A percentile compares a stretch with the other conserved stretches of the same genome.
These are phyloP conservation scores for Parachaetomium inaequale DNA, from an alignment of 495 filamentous ascomycete species.

Conservation along the genomic window DNA sequence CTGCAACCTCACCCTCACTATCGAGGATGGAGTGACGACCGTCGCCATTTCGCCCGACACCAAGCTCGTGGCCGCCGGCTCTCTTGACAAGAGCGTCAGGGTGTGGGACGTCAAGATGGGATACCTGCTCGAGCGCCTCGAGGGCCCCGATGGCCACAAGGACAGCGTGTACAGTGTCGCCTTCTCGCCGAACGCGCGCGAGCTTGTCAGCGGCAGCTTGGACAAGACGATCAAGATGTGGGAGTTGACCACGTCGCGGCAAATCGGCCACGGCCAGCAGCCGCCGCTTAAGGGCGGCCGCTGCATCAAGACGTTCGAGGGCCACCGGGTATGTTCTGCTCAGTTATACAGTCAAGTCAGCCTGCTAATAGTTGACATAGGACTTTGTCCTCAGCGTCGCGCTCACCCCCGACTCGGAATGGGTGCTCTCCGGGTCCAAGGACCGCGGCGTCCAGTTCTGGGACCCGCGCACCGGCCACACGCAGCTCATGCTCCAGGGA, in stretches of 20 bases:
- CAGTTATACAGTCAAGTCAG: background rate
- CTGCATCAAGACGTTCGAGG: slow-evolving; percentile 85
- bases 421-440: slow-evolving; percentile 90
- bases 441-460: slow-evolving; percentile 91
- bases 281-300: slow-evolving; percentile 68
- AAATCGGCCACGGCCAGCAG: slow-evolving; percentile 43
- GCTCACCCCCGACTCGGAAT: slow-evolving; percentile 78
- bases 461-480: slow-evolving; percentile 81
- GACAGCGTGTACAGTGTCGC: slow-evolving; percentile 92
- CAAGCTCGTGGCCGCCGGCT: slow-evolving; percentile 81
- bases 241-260: slow-evolving; percentile 72
- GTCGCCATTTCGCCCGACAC: slow-evolving; percentile 89
- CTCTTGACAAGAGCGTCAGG: slow-evolving; percentile 83
- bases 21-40: slow-evolving; percentile 88
- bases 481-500: slow-evolving; percentile 89
- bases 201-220: slow-evolving; percentile 83
- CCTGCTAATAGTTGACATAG: slow-evolving; percentile 40
- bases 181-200: slow-evolving; percentile 82
- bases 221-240: slow-evolving; percentile 97
- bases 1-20: slow-evolving; percentile 71
- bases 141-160: slow-evolving; percentile 82
- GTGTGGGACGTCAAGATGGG: slow-evolving; percentile 83
- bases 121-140: slow-evolving; percentile 77
- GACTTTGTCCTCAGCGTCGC: slow-evolving; percentile 90
- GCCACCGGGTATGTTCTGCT: slow-evolving; percentile 67